phyloP scores from a whole-genome alignment of 108 stramenopile species.

The Skeletonema marinoi region DNA sequence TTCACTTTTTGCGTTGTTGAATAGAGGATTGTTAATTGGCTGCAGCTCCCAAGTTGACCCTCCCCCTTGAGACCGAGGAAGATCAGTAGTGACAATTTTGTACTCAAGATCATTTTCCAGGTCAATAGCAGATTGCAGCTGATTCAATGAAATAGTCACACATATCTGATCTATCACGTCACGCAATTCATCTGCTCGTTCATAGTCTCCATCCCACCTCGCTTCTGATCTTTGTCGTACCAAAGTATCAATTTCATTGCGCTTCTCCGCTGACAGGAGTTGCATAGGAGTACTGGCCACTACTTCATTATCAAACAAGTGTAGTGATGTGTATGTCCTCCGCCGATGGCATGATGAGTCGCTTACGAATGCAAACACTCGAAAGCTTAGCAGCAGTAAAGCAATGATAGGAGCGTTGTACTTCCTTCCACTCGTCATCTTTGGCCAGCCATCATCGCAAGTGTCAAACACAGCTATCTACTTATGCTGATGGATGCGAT shows the following conservation, averaged over 20 bases:
- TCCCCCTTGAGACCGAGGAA: slow-evolving; percentile 63
- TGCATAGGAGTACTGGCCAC: not conserved
- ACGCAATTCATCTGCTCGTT: slow-evolving; percentile 54
- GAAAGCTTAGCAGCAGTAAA: not conserved
- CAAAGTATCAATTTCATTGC: slow-evolving; percentile 28
- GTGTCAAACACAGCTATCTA: no score
- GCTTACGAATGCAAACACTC: not conserved
- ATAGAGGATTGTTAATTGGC: slow-evolving; percentile 1
- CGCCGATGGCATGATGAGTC: not conserved
- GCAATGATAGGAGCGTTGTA: no score
- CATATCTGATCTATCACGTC: slow-evolving; percentile 24
- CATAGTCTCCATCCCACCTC: slow-evolving; percentile 60
- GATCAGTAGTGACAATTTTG: slow-evolving; percentile 52
- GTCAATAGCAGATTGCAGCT: slow-evolving; percentile 4
- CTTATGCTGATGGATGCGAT: no score
- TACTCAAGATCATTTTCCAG: slow-evolving; percentile 9
- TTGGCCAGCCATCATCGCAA: no score
- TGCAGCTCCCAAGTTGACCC: slow-evolving; percentile 56
- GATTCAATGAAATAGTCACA: slow-evolving; percentile 25
- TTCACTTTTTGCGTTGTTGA: slow-evolving; percentile 12
- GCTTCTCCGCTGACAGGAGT: slow-evolving; percentile 11
- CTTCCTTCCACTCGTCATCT: no score
- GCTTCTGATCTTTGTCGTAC: slow-evolving; percentile 55
- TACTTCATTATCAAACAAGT: not conserved
- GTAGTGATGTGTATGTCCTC: not conserved